phyloP scores from a whole-genome alignment of 495 filamentous ascomycete species.

The Aspergillus egyptiacus region DNA sequence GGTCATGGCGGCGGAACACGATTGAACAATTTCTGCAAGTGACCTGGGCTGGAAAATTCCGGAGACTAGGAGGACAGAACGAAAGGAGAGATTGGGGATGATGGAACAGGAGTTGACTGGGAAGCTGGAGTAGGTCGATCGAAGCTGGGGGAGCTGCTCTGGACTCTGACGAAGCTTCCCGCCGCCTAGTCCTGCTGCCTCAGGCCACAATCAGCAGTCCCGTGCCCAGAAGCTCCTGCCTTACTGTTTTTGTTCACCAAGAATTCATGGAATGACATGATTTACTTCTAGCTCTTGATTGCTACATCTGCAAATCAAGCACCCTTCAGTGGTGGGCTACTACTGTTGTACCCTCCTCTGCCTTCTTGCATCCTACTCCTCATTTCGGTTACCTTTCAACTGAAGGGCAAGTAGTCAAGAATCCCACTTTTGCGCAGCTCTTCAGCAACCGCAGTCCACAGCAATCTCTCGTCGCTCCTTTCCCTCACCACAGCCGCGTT shows the following conservation, averaged over 20 bases:
- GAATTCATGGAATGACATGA: conserved; percentile 5
- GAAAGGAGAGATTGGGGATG: no score
- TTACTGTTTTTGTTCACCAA: conserved; percentile 31
- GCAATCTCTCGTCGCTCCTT: conserved; percentile 40
- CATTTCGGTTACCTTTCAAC: conserved; percentile 14
- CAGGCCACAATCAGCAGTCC: conserved; percentile 25
- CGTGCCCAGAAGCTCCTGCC: conserved; percentile 9
- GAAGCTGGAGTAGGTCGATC: conserved; percentile 19
- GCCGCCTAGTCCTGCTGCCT: conserved; percentile 35
- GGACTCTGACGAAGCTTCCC: conserved; percentile 37
- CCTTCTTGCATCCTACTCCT: conserved; percentile 6
- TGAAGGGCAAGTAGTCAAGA: conserved; percentile 28
- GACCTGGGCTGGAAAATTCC: background rate
- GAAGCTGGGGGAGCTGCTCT: conserved; percentile 21
- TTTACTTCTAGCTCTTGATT: conserved; percentile 1
- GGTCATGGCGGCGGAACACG: conserved; percentile 60
- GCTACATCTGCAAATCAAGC: background rate
- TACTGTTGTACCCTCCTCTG: background rate
- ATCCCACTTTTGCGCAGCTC: conserved; percentile 34
- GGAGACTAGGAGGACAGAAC: background rate
- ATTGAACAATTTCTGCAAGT: background rate
- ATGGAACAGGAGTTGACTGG: conserved; percentile 12
- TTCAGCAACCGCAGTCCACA: conserved; percentile 39
- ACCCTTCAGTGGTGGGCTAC: background rate
- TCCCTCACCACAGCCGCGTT: conserved; percentile 26